phyloP scores from a whole-genome alignment of 768 basidiomycete species.

The Pholiota molesta region DNA sequence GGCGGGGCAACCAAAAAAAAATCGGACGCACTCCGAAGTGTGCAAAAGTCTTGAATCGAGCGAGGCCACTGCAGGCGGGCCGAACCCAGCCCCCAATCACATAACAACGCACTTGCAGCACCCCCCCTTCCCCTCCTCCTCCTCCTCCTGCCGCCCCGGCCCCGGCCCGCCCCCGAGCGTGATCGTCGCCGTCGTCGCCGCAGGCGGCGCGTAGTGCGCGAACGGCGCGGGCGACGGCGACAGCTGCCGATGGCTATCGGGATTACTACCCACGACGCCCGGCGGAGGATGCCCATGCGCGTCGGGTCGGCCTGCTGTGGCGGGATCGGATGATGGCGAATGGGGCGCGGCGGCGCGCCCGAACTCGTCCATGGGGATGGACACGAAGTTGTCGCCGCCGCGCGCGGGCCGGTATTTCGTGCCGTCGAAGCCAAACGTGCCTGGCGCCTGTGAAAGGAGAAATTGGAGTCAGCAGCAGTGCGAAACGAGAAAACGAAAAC shows the following conservation, averaged over 20 bases:
- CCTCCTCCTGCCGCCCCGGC: constrained; percentile 35
- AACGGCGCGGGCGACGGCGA: constrained; percentile 66
- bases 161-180: constrained; percentile 17
- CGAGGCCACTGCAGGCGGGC: not conserved
- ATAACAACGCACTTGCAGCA: constrained; percentile 88
- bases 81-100: constrained; percentile 44
- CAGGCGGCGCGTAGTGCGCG: constrained; percentile 53
- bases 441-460: constrained; percentile 58
- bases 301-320: no score
- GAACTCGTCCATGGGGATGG: constrained; percentile 70
- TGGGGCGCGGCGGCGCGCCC: constrained; percentile 40
- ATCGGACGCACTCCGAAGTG: no score
- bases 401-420: constrained; percentile 65
- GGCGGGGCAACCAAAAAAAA: not conserved
- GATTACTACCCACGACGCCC: no score
- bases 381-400: constrained; percentile 37
- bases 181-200: not conserved
- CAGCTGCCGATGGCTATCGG: constrained; percentile 32
- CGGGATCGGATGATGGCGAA: constrained; percentile 2
- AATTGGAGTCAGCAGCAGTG: not conserved
- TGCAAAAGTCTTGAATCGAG: not conserved
- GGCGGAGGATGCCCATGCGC: no score
- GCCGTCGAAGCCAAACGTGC: constrained; percentile 80
- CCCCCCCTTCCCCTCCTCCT: constrained; percentile 55
- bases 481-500: not conserved